phyloP scores from a whole-genome alignment of 2,329 filamentous ascomycete species.

The Chalara sp. region DNA sequence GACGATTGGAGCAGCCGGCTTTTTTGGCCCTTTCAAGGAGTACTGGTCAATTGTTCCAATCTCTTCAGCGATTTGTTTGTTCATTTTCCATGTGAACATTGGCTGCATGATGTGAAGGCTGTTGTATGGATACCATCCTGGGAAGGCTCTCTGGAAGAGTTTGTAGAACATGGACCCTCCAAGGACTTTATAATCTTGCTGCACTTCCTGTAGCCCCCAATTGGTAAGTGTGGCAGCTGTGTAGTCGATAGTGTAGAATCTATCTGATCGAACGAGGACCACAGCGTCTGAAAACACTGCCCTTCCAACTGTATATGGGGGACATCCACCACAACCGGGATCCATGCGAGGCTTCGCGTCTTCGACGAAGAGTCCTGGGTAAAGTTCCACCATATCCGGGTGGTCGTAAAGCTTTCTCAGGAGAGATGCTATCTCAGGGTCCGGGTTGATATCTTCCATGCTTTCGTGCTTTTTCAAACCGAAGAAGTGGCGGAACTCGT shows the following conservation, averaged over 20 bases:
- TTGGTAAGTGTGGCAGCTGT: slow-evolving; percentile 41
- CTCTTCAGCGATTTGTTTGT: no score
- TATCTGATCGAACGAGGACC: slow-evolving; percentile 37
- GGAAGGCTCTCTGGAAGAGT: slow-evolving; percentile 70
- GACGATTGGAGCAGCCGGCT: no score
- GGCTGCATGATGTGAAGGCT: no score
- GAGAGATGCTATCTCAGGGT: slow-evolving; percentile 39
- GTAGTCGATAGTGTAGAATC: slow-evolving; percentile 40
- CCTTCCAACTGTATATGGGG: slow-evolving; percentile 36
- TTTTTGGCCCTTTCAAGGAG: no score
- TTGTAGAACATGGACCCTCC: slow-evolving; percentile 57
- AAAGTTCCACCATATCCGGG: slow-evolving; percentile 48
- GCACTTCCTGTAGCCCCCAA: slow-evolving; percentile 42
- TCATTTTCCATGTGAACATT: no score
- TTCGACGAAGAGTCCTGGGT: slow-evolving; percentile 20
- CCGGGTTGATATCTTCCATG: slow-evolving; percentile 45
- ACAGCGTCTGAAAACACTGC: slow-evolving; percentile 43
- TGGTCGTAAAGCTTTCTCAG: slow-evolving; percentile 40
- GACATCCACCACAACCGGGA: slow-evolving; percentile 38
- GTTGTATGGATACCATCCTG: slow-evolving; percentile 48
- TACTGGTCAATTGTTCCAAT: no score
- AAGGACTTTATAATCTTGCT: not conserved
- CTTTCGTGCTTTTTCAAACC: slow-evolving; percentile 41
- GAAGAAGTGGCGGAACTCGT: slow-evolving; percentile 39
- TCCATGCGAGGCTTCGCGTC: slow-evolving; percentile 20